phyloP scores from a whole-genome alignment of 2,329 filamentous ascomycete species.

The Emericellopsis atlantica region DNA sequence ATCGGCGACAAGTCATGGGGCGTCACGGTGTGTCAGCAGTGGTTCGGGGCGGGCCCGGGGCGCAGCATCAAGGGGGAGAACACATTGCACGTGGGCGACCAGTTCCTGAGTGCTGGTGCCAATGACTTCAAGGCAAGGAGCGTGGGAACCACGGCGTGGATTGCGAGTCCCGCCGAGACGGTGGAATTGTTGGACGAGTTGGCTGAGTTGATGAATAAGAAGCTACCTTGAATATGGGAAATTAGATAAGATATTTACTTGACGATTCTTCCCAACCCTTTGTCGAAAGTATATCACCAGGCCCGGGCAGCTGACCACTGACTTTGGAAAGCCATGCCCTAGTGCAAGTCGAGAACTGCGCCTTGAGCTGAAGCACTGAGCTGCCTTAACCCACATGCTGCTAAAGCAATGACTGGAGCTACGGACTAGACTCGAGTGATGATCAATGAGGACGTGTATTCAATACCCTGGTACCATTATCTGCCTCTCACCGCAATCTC shows the following conservation, averaged over 20 bases:
- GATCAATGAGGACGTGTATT: no score
- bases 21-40: slow-evolving; percentile 81
- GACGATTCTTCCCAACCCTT: background rate
- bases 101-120: slow-evolving; percentile 87
- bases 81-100: slow-evolving; percentile 90
- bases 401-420: no score
- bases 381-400: no score
- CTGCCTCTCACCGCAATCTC: no score
- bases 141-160: slow-evolving; percentile 93
- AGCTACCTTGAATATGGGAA: slow-evolving; percentile 1
- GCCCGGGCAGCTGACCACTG: background rate
- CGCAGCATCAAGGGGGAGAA: slow-evolving; percentile 53
- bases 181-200: slow-evolving; percentile 82
- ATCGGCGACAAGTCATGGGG: slow-evolving; percentile 98
- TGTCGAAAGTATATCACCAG: background rate
- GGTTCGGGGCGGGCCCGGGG: slow-evolving; percentile 50
- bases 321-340: background rate
- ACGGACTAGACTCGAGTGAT: no score
- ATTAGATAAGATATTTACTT: background rate
- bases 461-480: no score
- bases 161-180: slow-evolving; percentile 84
- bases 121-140: slow-evolving; percentile 95
- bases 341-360: no score
- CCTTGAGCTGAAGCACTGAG: no score
- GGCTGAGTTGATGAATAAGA: slow-evolving; percentile 32